Evolutionary conservation across 495 filamentous ascomycete genomes (phyloP).

Genomic region (Penicillium coprophilum): DNA sequence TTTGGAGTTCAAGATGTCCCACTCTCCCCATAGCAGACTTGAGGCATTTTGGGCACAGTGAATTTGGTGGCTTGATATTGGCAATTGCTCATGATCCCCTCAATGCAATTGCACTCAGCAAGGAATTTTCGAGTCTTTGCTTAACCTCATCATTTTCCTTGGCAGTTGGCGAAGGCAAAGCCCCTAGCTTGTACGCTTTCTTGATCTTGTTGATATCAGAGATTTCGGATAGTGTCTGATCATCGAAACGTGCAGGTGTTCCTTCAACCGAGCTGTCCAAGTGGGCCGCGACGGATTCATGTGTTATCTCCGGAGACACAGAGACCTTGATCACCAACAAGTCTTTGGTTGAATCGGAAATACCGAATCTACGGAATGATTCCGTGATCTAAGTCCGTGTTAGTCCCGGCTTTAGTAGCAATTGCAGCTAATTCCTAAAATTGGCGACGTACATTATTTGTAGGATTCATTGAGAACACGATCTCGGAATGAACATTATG

Average conservation of each 20-base stretch:
- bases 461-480: constrained; percentile 76
- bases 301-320: constrained; percentile 44
- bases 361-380: constrained; percentile 83
- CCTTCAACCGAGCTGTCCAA: constrained; percentile 64
- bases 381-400: constrained; percentile 71
- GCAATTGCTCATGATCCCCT: constrained; percentile 50
- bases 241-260: constrained; percentile 57
- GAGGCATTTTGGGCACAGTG: background rate
- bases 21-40: too few relatives aligned
- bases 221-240: constrained; percentile 55
- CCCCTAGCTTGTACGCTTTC: constrained; percentile 81
- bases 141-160: constrained; percentile 32
- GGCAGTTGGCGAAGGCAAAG: constrained; percentile 36
- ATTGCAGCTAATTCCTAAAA: background rate
- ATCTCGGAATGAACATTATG: constrained; percentile 92
- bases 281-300: constrained; percentile 60
- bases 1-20: too few relatives aligned
- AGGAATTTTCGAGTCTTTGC: constrained; percentile 57
- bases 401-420: constrained; percentile 16
- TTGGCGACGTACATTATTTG: constrained; percentile 70
- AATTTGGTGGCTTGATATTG: background rate
- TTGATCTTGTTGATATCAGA: constrained; percentile 68
- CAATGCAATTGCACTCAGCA: constrained; percentile 73
- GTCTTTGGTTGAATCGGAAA: constrained; percentile 63
- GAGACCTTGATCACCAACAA: constrained; percentile 77